phyloP scores from a whole-genome alignment of 352 stramenopile genomes.

The Globisporangium nodosum region DNA sequence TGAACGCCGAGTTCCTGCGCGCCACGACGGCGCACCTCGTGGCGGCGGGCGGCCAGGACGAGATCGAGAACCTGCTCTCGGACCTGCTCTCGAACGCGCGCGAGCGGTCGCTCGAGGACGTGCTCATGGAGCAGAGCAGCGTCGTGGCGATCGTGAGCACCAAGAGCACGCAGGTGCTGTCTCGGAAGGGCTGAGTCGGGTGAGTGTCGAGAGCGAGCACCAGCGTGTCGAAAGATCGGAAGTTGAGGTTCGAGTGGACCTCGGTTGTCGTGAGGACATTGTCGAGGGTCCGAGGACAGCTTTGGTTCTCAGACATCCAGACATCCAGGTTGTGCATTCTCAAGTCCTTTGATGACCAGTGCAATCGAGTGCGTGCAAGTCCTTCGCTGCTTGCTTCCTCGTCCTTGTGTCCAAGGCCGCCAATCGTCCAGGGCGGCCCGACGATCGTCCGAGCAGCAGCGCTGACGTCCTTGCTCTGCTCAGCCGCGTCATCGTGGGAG shows the following conservation, averaged over 20 bases:
- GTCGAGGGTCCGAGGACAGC: too few relatives aligned
- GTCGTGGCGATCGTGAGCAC: conserved; percentile 81
- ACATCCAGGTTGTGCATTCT: too few relatives aligned
- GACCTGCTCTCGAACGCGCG: conserved; percentile 74
- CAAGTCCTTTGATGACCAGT: too few relatives aligned
- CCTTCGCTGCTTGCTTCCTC: too few relatives aligned
- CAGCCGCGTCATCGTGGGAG: background rate
- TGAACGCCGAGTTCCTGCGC: conserved; percentile 73
- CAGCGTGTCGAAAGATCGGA: too few relatives aligned
- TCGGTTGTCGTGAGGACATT: too few relatives aligned
- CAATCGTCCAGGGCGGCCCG: too few relatives aligned
- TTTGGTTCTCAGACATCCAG: too few relatives aligned
- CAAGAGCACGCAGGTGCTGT: conserved; percentile 65
- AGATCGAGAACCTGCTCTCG: conserved; percentile 63
- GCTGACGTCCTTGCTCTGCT: background rate
- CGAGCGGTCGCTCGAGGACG: conserved; percentile 50
- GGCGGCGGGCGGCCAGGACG: conserved; percentile 36
- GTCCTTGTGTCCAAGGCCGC: too few relatives aligned
- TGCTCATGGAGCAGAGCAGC: conserved; percentile 80
- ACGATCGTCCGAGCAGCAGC: background rate
- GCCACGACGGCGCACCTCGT: conserved; percentile 49
- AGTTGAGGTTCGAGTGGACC: too few relatives aligned
- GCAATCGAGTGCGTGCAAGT: too few relatives aligned
- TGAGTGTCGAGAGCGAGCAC: background rate
- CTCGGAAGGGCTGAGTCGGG: conserved; percentile 25